These are phyloP conservation scores for Zoysia japonica DNA, from an alignment of 176 grass and related monocot genomes.

Conservation along the genomic window DNA sequence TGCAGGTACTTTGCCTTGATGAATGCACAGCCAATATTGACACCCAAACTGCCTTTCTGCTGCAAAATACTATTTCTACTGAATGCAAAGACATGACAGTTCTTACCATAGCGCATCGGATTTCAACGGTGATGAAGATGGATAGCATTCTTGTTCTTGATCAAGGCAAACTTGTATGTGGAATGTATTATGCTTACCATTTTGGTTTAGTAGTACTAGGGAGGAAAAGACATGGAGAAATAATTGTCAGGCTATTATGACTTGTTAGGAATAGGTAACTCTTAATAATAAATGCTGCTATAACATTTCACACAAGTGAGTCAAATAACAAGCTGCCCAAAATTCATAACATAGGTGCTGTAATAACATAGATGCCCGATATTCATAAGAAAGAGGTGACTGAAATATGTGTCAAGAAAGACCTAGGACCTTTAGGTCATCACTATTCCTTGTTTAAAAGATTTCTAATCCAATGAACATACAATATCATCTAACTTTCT, in stretches of 20 bases:
- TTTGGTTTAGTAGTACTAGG: background rate
- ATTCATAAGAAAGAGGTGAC: background rate
- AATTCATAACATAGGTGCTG: background rate
- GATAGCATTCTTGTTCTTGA: slow-evolving; percentile 80
- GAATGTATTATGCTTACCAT: background rate
- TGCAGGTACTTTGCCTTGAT: slow-evolving; percentile 84
- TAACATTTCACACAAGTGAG: background rate
- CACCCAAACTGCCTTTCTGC: slow-evolving; percentile 61
- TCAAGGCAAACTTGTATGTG: slow-evolving; percentile 70
- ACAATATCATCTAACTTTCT: background rate
- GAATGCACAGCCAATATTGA: slow-evolving; percentile 93
- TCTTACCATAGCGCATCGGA: slow-evolving; percentile 87
- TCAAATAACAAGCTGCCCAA: background rate
- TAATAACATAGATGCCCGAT: background rate
- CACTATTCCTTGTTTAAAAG: background rate
- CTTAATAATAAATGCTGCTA: background rate
- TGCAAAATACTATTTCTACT: slow-evolving; percentile 78
- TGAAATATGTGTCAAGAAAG: background rate
- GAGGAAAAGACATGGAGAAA: background rate
- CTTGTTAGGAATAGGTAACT: background rate
- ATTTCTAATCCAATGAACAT: background rate
- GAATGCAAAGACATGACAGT: slow-evolving; percentile 80
- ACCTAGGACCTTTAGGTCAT: background rate
- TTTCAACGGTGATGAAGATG: slow-evolving; percentile 92
- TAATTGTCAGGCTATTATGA: background rate